These are phyloP conservation scores for Golubevia sp. DNA, from an alignment of 1,284 basidiomycete genomes.

Conservation along the genomic window DNA sequence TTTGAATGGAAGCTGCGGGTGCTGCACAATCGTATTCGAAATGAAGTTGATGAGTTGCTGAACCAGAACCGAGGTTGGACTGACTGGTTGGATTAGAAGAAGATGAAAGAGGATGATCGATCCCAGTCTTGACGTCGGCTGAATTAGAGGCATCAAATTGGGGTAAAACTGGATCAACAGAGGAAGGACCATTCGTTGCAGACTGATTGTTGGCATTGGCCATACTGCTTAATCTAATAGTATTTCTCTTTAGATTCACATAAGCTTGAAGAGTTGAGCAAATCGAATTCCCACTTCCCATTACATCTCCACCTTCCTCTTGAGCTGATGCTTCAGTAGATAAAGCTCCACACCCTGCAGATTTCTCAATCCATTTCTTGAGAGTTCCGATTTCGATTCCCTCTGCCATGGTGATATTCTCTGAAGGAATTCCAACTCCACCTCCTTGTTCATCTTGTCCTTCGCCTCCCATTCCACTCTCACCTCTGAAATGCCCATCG, in stretches of 20 bases:
- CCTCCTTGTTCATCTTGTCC: no score
- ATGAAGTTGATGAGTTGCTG: constrained; percentile 39
- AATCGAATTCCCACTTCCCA: constrained; percentile 17
- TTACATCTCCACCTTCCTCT: not conserved
- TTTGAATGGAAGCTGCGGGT: constrained; percentile 38
- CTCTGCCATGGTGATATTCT: constrained; percentile 36
- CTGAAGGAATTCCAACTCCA: constrained; percentile 7
- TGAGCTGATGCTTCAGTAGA: not conserved
- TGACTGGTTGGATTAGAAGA: constrained; percentile 2
- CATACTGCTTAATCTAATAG: constrained; percentile 22
- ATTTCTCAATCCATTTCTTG: constrained; percentile 37
- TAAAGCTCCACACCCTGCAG: constrained; percentile 10
- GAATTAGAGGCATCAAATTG: not conserved
- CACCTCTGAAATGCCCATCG: no score
- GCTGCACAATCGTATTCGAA: constrained; percentile 53
- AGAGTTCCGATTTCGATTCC: constrained; percentile 39
- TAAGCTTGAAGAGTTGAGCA: constrained; percentile 51
- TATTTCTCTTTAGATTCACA: constrained; percentile 53
- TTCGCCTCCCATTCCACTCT: no score
- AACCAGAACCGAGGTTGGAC: constrained; percentile 15
- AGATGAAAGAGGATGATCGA: constrained; percentile 12
- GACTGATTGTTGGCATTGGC: not conserved
- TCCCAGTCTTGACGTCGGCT: not conserved
- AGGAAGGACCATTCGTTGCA: not conserved
- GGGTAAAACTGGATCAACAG: no score